Evolutionary conservation across 2,329 filamentous ascomycete species (phyloP).

Genomic region (Pezicula carpinea): DNA sequence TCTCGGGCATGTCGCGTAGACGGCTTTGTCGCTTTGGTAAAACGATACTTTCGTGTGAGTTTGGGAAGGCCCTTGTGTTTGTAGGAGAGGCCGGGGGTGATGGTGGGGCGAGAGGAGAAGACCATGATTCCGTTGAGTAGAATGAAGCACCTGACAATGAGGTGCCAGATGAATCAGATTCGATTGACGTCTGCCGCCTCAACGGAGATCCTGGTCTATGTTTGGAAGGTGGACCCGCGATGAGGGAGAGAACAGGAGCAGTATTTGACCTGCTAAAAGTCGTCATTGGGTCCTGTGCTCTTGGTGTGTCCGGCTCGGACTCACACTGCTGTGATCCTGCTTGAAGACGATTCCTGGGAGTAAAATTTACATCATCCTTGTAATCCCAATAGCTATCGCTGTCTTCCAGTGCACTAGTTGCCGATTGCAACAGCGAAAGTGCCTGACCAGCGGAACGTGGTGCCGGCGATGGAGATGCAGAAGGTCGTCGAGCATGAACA

Average conservation of each 20-base stretch:
- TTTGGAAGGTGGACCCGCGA: conserved; percentile 37
- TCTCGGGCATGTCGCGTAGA: conserved; percentile 29
- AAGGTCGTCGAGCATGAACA: too few relatives aligned
- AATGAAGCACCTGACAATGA: conserved; percentile 51
- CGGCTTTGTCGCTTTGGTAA: conserved; percentile 29
- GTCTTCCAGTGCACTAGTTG: conserved; percentile 9
- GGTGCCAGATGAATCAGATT: conserved; percentile 26
- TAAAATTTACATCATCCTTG: conserved; percentile 23
- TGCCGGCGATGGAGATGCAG: neutral
- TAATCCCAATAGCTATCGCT: conserved; percentile 22
- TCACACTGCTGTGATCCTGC: conserved; percentile 23
- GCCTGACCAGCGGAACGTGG: neutral
- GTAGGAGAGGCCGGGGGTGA: conserved; percentile 40
- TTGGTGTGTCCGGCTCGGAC: conserved; percentile 24
- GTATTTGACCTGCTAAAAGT: conserved; percentile 32
- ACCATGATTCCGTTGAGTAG: conserved; percentile 49
- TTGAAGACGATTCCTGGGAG: conserved; percentile 21
- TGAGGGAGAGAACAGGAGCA: conserved; percentile 36
- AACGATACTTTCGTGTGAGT: conserved; percentile 36
- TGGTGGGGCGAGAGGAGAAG: conserved; percentile 38
- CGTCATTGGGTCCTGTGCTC: conserved; percentile 25
- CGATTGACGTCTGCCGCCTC: conserved; percentile 16
- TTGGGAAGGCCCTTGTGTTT: conserved; percentile 29
- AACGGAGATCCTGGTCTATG: conserved; percentile 19
- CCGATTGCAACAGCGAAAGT: conserved; percentile 8